These are phyloP conservation scores for Kluyveromyces siamensis DNA, from an alignment of 805 yeast species.

Conservation along the genomic window DNA sequence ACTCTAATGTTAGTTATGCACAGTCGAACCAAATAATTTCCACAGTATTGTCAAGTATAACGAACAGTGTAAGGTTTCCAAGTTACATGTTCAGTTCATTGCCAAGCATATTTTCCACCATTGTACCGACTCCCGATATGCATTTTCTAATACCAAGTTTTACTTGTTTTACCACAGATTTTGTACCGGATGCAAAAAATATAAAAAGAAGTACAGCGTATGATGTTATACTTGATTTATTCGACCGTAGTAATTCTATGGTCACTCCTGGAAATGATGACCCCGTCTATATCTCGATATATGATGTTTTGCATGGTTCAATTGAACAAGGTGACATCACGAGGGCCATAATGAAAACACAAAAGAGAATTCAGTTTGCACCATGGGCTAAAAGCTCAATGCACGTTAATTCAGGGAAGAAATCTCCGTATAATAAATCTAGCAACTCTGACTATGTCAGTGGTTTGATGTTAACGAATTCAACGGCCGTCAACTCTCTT, in stretches of 20 bases:
- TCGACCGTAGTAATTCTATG: conserved; percentile 73
- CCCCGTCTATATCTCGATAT: conserved; percentile 54
- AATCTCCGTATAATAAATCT: conserved; percentile 45
- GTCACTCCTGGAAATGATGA: conserved; percentile 38
- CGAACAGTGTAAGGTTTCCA: conserved; percentile 86
- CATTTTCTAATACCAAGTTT: conserved; percentile 68
- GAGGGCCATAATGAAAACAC: conserved; percentile 55
- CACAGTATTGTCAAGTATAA: conserved; percentile 71
- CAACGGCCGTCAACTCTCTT: conserved; percentile 62
- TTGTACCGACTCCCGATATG: conserved; percentile 78
- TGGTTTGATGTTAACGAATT: conserved; percentile 79
- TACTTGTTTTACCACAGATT: conserved; percentile 69
- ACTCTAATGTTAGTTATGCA: conserved; percentile 53
- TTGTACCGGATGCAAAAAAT: conserved; percentile 48
- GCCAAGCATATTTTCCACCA: conserved; percentile 69
- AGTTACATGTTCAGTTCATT: conserved; percentile 82
- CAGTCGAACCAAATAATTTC: conserved; percentile 83
- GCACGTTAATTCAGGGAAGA: conserved; percentile 67
- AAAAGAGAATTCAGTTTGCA: conserved; percentile 62
- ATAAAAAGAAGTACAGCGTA: conserved; percentile 68
- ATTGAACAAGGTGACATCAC: conserved; percentile 64
- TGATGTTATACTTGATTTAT: conserved; percentile 74
- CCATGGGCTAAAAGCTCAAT: conserved; percentile 80
- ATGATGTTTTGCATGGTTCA: conserved; percentile 58
- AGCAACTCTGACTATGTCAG: conserved; percentile 41